Evolutionary conservation across 208 protist species (phyloP), one percentile per base, ranked within the genome.

Genomic region (Trypanosoma conorhini): DNA sequence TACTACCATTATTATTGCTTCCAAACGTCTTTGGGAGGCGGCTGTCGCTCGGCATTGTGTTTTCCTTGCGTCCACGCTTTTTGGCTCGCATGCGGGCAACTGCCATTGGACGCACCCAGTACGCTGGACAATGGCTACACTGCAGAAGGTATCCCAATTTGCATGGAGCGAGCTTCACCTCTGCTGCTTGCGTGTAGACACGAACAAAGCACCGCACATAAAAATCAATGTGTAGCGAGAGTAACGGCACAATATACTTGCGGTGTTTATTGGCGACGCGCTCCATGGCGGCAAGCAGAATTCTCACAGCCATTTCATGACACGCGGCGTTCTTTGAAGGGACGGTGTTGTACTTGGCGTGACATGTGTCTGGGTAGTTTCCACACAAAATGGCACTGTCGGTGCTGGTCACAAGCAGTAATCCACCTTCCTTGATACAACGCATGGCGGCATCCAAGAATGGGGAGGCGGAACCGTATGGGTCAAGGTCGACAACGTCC

Each of bases 401-500:
- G 0, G 99, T 99, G 81, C 97, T 98, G 5, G 99, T 99, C 8
- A 99, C 96, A 46, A 96, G 92, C 65, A 99, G 79, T 40, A 99
- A 74, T 35, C 98, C 97, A 54, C 98, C 99, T 31, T 99, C 94
- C 38, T 91, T 87, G 62, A 99, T 93, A 62, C 88, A 87, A 67
- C 97, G 90, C 17, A 99, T 93, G 0, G 99, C 99, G 3, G 65
- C 85, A 60, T 99, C 98, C 17, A 99, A 79, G 74, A 99, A 99
- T 9, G 93, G 95, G 5, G 96, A 89, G 15, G 98, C 98, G 1
- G 98, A 92, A 51, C 99, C 99, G 81, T 99, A 99, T 7, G 99
- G 99, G 75, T 99, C 99, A 5, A 99, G 85, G 74, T 99, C 99
- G 19, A 99, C 89, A 26, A 99, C 96, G 72, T 99, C 95, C 85